Evolutionary conservation across 805 yeast species (phyloP).

Genomic region (Yarrowia sp.): DNA sequence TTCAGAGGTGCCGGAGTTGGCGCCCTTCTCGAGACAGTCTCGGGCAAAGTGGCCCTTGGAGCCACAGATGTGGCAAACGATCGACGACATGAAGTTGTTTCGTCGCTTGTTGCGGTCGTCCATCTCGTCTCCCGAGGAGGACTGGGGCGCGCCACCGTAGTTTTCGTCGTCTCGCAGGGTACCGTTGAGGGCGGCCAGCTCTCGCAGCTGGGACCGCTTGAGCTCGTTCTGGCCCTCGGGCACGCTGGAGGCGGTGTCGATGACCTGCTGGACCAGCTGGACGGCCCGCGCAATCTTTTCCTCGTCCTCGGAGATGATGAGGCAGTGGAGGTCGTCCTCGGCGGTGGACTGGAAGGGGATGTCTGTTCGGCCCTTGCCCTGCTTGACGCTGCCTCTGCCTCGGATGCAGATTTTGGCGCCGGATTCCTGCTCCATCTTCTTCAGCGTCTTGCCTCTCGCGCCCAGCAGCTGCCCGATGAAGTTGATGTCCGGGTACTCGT

Average conservation of each 20-base stretch:
- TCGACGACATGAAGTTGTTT: constrained; percentile 49
- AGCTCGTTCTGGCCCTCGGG: constrained; percentile 93
- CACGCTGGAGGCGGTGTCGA: constrained; percentile 77
- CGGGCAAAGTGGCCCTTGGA: constrained; percentile 80
- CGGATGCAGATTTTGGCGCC: constrained; percentile 90
- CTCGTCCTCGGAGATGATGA: constrained; percentile 78
- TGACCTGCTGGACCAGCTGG: constrained; percentile 66
- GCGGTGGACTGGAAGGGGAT: constrained; percentile 51
- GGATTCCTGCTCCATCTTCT: constrained; percentile 73
- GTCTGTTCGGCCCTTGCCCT: constrained; percentile 64
- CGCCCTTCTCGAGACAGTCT: constrained; percentile 60
- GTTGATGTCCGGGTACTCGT: constrained; percentile 86
- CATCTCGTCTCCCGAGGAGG: constrained; percentile 48
- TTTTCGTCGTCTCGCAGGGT: constrained; percentile 80
- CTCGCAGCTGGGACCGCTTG: constrained; percentile 86
- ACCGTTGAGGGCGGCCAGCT: constrained; percentile 91
- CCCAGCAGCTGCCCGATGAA: constrained; percentile 89
- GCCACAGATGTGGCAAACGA: constrained; percentile 79
- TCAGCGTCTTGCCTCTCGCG: constrained; percentile 90
- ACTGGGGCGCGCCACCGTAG: constrained; percentile 63
- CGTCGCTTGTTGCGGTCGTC: constrained; percentile 47
- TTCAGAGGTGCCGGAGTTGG: constrained; percentile 8
- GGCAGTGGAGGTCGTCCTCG: constrained; percentile 84
- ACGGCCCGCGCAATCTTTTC: constrained; percentile 75
- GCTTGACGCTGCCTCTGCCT: constrained; percentile 95